Conservation (phyloP, 768 basidiomycete genomes). For the Lanmaoa pseudosensibilis region DNA sequence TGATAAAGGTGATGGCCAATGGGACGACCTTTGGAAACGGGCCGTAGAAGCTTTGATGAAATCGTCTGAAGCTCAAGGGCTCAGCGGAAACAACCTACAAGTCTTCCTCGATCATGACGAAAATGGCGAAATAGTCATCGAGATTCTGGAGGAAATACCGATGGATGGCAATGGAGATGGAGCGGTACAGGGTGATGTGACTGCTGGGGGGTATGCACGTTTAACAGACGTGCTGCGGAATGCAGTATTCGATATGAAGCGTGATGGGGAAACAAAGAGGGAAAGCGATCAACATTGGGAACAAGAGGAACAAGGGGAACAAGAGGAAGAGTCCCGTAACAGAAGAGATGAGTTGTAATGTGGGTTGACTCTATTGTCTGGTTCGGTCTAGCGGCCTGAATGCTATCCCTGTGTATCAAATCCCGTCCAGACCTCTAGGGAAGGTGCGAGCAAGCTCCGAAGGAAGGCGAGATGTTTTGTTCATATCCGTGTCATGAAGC, state of each 20-base stretch:
- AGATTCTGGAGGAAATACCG: slow-evolving; percentile 47
- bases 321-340: slow-evolving; percentile 32
- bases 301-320: slow-evolving; percentile 35
- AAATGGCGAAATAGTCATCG: slow-evolving; percentile 43
- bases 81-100: slow-evolving; percentile 32
- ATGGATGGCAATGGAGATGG: slow-evolving; percentile 31
- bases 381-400: slow-evolving; percentile 16
- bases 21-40: slow-evolving; percentile 30
- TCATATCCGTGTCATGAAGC: slow-evolving; percentile 29
- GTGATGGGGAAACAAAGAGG: slow-evolving; percentile 29
- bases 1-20: slow-evolving; percentile 18
- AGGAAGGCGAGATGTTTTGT: slow-evolving; percentile 7
- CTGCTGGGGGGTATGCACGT: slow-evolving; percentile 41
- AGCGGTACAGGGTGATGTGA: slow-evolving; percentile 28
- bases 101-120: slow-evolving; percentile 44
- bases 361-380: slow-evolving; percentile 22
- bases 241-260: slow-evolving; percentile 51
- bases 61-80: slow-evolving; percentile 30
- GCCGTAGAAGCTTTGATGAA: slow-evolving; percentile 31
- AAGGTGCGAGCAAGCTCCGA: slow-evolving; percentile 1
- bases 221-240: slow-evolving; percentile 53
- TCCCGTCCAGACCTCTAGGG: slow-evolving; percentile 7
- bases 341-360: slow-evolving; percentile 34
- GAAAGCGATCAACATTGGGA: slow-evolving; percentile 24
- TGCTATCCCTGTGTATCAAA: slow-evolving; percentile 10